Evolutionary conservation across 2,329 filamentous ascomycete genomes (phyloP).

Genomic region (Metarhizium humberi): DNA sequence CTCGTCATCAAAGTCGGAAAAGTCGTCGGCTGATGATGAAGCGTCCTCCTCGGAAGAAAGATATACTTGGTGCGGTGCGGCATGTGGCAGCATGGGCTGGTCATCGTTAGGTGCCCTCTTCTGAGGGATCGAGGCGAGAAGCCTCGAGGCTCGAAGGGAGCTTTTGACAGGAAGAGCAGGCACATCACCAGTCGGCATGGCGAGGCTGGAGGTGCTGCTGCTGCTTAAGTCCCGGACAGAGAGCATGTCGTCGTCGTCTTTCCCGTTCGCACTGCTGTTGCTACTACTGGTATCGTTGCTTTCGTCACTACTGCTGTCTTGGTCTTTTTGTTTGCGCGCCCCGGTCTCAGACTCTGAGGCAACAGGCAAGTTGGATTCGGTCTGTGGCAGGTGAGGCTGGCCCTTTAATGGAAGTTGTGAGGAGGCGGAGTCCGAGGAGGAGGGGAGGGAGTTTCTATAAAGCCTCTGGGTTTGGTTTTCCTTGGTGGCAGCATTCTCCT

Average conservation of each 20-base stretch:
- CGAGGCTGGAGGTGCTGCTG: constrained; percentile 8
- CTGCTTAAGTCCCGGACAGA: constrained; percentile 14
- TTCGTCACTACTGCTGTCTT: constrained; percentile 1
- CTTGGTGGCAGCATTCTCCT: background rate
- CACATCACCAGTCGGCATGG: constrained; percentile 11
- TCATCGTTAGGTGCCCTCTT: constrained; percentile 24
- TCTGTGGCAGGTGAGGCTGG: background rate
- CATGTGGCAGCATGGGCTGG: constrained; percentile 25
- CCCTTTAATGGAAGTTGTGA: constrained; percentile 3
- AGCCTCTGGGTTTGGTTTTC: background rate
- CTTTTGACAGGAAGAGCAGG: constrained; percentile 43
- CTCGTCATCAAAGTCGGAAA: constrained; percentile 40
- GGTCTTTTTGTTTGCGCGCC: constrained; percentile 1
- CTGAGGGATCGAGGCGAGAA: constrained; percentile 22
- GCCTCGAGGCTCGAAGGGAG: constrained; percentile 36
- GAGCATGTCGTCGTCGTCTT: constrained; percentile 17
- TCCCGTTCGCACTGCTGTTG: background rate
- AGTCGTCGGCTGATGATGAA: constrained; percentile 52
- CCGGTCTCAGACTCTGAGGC: background rate
- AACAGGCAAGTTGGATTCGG: background rate
- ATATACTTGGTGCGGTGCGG: constrained; percentile 49
- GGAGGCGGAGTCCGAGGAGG: constrained; percentile 3
- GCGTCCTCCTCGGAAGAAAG: constrained; percentile 58
- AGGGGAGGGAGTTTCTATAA: constrained; percentile 14
- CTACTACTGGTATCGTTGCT: background rate